Percentiles rank a stretch among this genome's conserved stretches.
Conservation (phyloP, 1,284 basidiomycete genomes). For the Malassezia dermatis region DNA sequence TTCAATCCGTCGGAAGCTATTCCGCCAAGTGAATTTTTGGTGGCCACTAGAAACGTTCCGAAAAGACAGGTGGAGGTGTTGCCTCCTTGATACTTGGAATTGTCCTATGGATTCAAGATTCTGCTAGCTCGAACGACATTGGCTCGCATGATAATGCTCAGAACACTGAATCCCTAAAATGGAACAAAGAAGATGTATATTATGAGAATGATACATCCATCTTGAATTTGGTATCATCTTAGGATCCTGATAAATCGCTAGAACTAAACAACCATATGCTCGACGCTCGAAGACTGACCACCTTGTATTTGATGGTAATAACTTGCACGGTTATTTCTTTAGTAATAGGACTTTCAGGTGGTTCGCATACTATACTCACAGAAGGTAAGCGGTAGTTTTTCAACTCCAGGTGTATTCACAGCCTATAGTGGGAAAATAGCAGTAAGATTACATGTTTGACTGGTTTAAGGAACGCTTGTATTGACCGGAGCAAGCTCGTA, state of each 20-base stretch:
- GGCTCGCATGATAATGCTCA: not conserved
- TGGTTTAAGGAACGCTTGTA: slow-evolving; percentile 33
- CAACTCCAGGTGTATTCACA: slow-evolving; percentile 43
- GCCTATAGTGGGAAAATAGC: slow-evolving; percentile 40
- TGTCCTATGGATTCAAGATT: not conserved
- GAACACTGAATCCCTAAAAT: not conserved
- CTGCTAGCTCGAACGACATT: not conserved
- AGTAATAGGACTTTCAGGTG: slow-evolving; percentile 44
- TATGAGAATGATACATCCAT: not conserved
- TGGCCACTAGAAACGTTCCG: not conserved
- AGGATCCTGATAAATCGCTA: slow-evolving; percentile 4
- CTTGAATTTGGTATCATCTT: not conserved
- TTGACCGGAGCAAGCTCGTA: slow-evolving; percentile 57
- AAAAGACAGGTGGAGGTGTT: slow-evolving; percentile 1
- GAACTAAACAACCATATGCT: not conserved
- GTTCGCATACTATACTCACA: slow-evolving; percentile 2
- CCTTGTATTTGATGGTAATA: not conserved
- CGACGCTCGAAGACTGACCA: not conserved
- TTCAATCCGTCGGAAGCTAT: not conserved
- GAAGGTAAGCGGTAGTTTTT: slow-evolving; percentile 41
- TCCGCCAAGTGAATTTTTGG: not conserved
- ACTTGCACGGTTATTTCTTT: slow-evolving; percentile 21
- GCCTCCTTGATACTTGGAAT: not conserved
- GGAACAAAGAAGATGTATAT: not conserved
- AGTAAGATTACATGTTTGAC: slow-evolving; percentile 38